These are phyloP conservation scores for Dillenia suffruticosa DNA, from an alignment of 164 flowering plant genomes.

Conservation along the genomic window DNA sequence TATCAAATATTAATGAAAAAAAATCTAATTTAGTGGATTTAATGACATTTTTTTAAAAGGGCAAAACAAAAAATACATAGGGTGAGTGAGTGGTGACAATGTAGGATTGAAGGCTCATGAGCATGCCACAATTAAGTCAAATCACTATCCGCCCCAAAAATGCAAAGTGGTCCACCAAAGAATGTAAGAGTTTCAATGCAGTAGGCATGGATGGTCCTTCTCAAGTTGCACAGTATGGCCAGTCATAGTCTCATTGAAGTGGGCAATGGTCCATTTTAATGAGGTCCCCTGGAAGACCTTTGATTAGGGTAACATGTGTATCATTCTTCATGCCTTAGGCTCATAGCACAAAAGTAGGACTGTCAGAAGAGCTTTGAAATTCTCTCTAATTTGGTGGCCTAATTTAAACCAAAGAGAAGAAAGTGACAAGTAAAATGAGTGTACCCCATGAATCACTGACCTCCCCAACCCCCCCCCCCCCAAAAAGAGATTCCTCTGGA, in stretches of 20 bases:
- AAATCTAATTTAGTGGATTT: no score
- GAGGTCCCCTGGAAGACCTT: not conserved
- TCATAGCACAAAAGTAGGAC: not conserved
- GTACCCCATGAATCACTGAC: not conserved
- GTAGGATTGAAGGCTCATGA: not conserved
- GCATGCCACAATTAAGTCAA: not conserved
- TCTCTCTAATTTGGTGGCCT: not conserved
- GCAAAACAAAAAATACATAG: not conserved
- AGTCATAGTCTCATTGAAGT: constrained; percentile 4
- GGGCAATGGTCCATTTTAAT: not conserved
- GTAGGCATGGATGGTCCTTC: constrained; percentile 12
- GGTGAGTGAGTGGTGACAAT: not conserved
- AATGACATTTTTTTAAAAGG: no score
- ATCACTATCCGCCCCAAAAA: not conserved
- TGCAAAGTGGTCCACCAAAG: constrained; percentile 7
- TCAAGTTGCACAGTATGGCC: constrained; percentile 1
- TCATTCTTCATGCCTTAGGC: not conserved
- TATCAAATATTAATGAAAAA: no score
- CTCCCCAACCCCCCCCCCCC: not conserved
- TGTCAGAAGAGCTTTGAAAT: not conserved
- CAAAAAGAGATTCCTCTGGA: not conserved
- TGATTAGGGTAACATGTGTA: not conserved
- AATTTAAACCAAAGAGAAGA: no score
- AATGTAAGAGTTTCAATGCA: not conserved
- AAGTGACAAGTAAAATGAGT: no score